Percentiles rank a stretch among this genome's conserved stretches.
These are phyloP conservation scores for Moniliella sp. DNA, from an alignment of 1,284 basidiomycete genomes.

Conservation along the genomic window DNA sequence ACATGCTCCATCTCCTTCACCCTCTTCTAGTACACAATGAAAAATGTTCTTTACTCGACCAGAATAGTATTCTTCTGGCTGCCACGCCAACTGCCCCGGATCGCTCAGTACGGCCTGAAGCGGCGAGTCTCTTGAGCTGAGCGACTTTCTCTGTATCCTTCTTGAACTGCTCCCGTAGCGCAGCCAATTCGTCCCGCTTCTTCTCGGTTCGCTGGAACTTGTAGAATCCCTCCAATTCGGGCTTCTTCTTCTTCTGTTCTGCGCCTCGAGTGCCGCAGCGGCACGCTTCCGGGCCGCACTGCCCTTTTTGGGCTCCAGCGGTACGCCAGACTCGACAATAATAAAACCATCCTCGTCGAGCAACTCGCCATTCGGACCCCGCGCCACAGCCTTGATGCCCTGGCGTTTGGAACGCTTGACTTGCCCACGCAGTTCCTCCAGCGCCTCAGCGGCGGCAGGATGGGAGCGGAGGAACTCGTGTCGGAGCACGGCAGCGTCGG, in stretches of 20 bases:
- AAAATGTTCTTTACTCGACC: too few relatives aligned
- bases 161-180: constrained; percentile 24
- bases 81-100: too few relatives aligned
- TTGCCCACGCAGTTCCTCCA: background rate
- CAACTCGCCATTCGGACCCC: constrained; percentile 24
- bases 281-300: too few relatives aligned
- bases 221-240: constrained; percentile 25
- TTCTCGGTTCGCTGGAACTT: constrained; percentile 25
- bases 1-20: too few relatives aligned
- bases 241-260: constrained; percentile 15
- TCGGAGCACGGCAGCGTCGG: constrained; percentile 13
- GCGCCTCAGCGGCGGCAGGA: constrained; percentile 12
- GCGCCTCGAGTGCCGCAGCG: background rate
- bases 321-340: constrained; percentile 24
- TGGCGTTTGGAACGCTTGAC: too few relatives aligned
- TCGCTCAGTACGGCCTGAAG: constrained; percentile 31
- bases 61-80: too few relatives aligned
- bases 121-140: constrained; percentile 17
- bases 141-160: constrained; percentile 21
- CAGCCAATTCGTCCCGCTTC: constrained; percentile 23
- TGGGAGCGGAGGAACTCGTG: constrained; percentile 17
- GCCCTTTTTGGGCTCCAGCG: constrained; percentile 24
- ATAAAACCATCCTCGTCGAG: constrained; percentile 30
- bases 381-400: constrained; percentile 20
- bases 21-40: too few relatives aligned